phyloP scores from a whole-genome alignment of 2,329 filamentous ascomycete genomes.

The Xylaria sp. region DNA sequence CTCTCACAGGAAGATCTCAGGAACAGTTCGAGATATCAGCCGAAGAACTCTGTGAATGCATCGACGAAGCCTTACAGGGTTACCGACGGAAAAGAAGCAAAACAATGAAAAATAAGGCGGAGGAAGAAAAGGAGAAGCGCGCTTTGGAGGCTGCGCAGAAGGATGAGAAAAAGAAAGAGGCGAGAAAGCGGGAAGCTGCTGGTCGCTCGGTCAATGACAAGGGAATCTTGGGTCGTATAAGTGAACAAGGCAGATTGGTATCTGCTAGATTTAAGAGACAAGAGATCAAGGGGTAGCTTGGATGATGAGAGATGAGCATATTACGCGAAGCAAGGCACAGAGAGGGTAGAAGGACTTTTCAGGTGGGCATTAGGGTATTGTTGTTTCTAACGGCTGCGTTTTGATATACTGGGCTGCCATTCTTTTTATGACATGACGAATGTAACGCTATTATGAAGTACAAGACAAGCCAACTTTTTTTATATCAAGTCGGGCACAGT shows the following conservation, averaged over 20 bases:
- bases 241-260: conserved; percentile 9
- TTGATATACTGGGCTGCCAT: not conserved
- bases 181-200: not conserved
- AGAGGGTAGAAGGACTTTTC: not conserved
- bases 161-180: not conserved
- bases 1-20: not conserved
- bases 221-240: conserved; percentile 8
- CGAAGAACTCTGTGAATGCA: conserved; percentile 3
- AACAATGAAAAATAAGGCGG: not conserved
- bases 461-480: too few species aligned
- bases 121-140: conserved; percentile 2
- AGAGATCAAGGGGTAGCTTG: not conserved
- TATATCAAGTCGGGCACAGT: too few species aligned
- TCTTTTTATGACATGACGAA: too few species aligned
- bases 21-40: conserved; percentile 20
- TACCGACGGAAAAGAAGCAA: not conserved
- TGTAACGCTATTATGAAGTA: too few species aligned
- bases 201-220: not conserved
- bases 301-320: not conserved
- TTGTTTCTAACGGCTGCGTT: not conserved
- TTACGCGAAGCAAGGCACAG: not conserved
- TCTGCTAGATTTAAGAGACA: conserved; percentile 12
- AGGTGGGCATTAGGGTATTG: not conserved
- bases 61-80: not conserved
- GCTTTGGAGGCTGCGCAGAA: not conserved